phyloP scores from a whole-genome alignment of 2,329 filamentous ascomycete genomes.

The Trichoderma koningiopsis region DNA sequence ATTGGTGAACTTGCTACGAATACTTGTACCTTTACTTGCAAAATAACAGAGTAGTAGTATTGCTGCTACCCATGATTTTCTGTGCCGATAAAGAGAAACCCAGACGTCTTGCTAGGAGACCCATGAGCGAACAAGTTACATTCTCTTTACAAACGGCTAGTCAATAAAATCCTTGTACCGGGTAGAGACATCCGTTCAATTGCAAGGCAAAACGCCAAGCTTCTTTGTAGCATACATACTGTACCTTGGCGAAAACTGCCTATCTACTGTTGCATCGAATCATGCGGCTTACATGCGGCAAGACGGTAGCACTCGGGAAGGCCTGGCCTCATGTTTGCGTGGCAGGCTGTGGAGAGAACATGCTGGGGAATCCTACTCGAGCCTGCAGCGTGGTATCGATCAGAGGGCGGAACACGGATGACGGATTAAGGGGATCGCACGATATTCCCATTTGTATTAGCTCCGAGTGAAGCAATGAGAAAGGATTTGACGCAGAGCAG shows the following conservation, averaged over 20 bases:
- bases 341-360: background rate
- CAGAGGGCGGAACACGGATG: background rate
- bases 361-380: background rate
- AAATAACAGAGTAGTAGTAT: background rate
- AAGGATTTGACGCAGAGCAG: background rate
- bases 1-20: background rate
- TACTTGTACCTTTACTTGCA: background rate
- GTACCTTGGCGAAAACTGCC: background rate
- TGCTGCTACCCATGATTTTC: background rate
- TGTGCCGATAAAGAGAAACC: background rate
- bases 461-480: background rate
- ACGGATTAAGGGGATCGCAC: background rate
- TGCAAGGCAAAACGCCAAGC: background rate
- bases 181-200: background rate
- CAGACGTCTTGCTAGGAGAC: background rate
- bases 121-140: background rate
- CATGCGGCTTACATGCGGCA: background rate
- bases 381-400: background rate
- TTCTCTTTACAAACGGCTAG: background rate
- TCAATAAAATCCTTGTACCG: background rate
- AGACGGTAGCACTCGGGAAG: background rate
- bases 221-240: background rate
- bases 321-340: constrained; percentile 8
- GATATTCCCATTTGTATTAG: background rate
- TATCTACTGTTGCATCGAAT: constrained; percentile 5